Percentiles rank a stretch among this genome's conserved stretches.
These are phyloP conservation scores for Hirsutella thompsonii DNA, from an alignment of 2,329 filamentous ascomycete genomes.

Conservation along the genomic window DNA sequence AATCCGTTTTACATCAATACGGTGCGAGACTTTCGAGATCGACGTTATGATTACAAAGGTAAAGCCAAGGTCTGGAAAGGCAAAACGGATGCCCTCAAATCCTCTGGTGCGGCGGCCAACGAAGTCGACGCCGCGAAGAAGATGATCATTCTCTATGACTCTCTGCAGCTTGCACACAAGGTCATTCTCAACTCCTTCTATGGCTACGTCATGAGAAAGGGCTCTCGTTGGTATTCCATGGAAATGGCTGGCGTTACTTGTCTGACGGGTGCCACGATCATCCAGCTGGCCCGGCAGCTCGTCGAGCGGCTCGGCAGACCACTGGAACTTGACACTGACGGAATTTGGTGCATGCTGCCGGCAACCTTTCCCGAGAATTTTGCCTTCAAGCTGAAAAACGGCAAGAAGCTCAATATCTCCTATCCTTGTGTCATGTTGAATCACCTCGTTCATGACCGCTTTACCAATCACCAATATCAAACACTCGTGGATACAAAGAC, in stretches of 20 bases:
- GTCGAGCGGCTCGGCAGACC: constrained; percentile 89
- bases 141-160: constrained; percentile 96
- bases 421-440: constrained; percentile 99
- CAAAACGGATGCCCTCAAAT: constrained; percentile 79
- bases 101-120: constrained; percentile 57
- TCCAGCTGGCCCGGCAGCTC: constrained; percentile 86
- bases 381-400: constrained; percentile 82
- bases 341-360: constrained; percentile 99
- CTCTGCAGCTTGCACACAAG: constrained; percentile 91
- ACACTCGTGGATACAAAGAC: constrained; percentile 66
- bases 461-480: constrained; percentile 97
- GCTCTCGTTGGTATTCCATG: constrained; percentile 97
- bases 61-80: constrained; percentile 98
- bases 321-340: constrained; percentile 90
- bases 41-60: constrained; percentile 96
- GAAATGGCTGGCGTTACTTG: constrained; percentile 99
- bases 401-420: constrained; percentile 92
- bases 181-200: constrained; percentile 99
- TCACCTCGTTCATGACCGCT: constrained; percentile 84
- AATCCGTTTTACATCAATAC: constrained; percentile 98
- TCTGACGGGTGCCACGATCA: constrained; percentile 89
- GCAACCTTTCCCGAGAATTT: constrained; percentile 96
- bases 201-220: constrained; percentile 98
- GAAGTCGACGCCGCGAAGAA: constrained; percentile 95
- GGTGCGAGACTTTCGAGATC: constrained; percentile 89